Base-by-base conservation (phyloP, 2,329 filamentous ascomycete species). In the Fusarium humuli region DNA sequence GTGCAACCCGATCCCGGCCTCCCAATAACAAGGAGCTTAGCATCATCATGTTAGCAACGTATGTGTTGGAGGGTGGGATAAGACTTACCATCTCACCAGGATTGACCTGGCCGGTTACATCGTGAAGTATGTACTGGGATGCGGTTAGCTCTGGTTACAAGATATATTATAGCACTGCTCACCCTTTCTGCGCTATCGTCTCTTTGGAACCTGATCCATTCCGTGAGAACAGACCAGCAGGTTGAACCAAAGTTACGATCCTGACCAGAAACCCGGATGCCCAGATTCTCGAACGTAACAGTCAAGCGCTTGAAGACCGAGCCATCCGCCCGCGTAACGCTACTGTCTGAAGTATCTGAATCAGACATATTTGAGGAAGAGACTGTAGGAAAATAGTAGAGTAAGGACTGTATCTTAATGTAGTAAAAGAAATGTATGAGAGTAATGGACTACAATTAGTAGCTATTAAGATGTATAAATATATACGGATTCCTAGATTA, bases 81-180 rank as follows among this genome's bases (percentile, higher is more conserved):
- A 22, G 8, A 25, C n/a, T 23, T 30, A 44, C 50, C 50, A 53
- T 53, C 5, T 53, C 25, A 14, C 50, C 25, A 29, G 50, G 50
- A 5, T 16, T n/a, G 3, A 53, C 50, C 22, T 53, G 50, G 4
- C 50, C 50, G 0, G 10, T 53, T 0, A 53, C 7, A 6, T 25
- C 50, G 18, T 53, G 50, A 7, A 53, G 7, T 8, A 53, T 53
- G 22, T 53, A 37, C 50, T 53, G 11, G 4, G 6, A 7, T 2
- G 13, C 0, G 2, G 7, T 53, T 30, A 30, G 14, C 20, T 7
- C 2, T 7, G 11, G 2, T 13, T 1, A 7, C 1, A 6, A 16
- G 6, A 20, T 3, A n/a, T 0, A 14, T 10, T 3, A 9, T 3
- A 23, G 5, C 2, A 7, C 48, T 11, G 1, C 32, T 16, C 4